These are phyloP conservation scores for Verruconis gallopava DNA, from an alignment of 2,329 filamentous ascomycete genomes.

Conservation along the genomic window DNA sequence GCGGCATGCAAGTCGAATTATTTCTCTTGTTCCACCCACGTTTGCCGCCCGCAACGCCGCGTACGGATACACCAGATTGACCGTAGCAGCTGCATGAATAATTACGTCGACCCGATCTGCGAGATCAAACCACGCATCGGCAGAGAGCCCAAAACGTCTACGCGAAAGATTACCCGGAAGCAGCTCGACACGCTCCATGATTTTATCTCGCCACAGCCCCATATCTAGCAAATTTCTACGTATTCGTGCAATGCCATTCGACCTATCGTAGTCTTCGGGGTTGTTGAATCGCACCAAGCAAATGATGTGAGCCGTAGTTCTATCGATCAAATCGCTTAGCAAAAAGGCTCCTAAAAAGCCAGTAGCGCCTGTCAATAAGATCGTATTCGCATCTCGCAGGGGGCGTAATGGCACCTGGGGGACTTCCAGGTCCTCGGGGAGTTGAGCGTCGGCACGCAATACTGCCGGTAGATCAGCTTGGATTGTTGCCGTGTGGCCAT, in stretches of 20 bases:
- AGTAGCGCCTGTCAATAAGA: slow-evolving; percentile 62
- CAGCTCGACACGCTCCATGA: slow-evolving; percentile 67
- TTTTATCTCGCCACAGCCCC: slow-evolving; percentile 62
- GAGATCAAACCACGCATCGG: slow-evolving; percentile 52
- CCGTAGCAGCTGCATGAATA: slow-evolving; percentile 63
- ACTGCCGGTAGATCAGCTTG: slow-evolving; percentile 63
- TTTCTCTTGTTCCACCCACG: slow-evolving; percentile 64
- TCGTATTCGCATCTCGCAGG: slow-evolving; percentile 52
- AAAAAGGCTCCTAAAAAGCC: slow-evolving; percentile 67
- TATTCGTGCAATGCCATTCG: slow-evolving; percentile 57
- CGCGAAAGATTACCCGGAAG: slow-evolving; percentile 60
- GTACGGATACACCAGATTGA: slow-evolving; percentile 73
- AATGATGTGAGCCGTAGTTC: slow-evolving; percentile 54
- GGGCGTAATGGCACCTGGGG: slow-evolving; percentile 40
- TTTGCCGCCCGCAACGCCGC: slow-evolving; percentile 62
- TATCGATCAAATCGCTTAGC: slow-evolving; percentile 54
- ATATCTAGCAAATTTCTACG: slow-evolving; percentile 66
- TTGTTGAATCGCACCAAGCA: slow-evolving; percentile 64
- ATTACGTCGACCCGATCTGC: slow-evolving; percentile 57
- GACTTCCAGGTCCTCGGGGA: slow-evolving; percentile 58
- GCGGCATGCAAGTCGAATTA: slow-evolving; percentile 55
- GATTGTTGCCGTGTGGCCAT: slow-evolving; percentile 60
- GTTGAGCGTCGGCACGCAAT: slow-evolving; percentile 50
- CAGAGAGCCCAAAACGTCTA: slow-evolving; percentile 53
- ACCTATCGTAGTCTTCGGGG: slow-evolving; percentile 48